Conservation (phyloP, 345 rosid species). For the Rhodamnia rubescens region DNA sequence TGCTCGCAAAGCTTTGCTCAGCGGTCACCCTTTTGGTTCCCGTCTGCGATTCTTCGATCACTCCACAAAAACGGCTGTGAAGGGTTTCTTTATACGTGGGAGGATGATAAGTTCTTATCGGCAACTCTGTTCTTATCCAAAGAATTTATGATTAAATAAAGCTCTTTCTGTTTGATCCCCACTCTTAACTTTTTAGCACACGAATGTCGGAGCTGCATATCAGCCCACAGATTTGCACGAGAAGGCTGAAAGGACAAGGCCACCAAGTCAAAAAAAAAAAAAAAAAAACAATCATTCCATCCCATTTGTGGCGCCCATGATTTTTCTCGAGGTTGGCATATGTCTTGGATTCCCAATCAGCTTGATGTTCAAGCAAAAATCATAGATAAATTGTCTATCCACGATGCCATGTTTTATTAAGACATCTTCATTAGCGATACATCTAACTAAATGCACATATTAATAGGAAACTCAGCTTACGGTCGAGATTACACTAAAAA, state of each 20-base stretch:
- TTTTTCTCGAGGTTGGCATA: not conserved
- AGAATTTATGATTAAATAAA: not conserved
- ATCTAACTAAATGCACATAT: no score
- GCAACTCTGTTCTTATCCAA: constrained; percentile 15
- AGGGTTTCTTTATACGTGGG: not conserved
- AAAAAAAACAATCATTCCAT: not conserved
- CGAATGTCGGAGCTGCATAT: not conserved
- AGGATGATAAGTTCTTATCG: not conserved
- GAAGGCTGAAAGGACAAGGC: not conserved
- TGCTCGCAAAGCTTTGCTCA: not conserved
- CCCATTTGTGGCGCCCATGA: not conserved
- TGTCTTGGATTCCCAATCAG: not conserved
- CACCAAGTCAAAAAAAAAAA: not conserved
- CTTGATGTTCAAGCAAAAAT: not conserved
- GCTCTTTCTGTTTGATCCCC: not conserved
- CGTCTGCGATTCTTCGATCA: not conserved
- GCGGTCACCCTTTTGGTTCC: not conserved
- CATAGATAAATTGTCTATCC: not conserved
- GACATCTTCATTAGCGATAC: no score
- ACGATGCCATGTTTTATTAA: not conserved
- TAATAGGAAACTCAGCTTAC: no score
- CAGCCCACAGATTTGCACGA: not conserved
- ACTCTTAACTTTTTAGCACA: not conserved
- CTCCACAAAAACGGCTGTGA: fast-evolving
- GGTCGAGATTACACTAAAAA: no score